Conservation (phyloP, 805 yeast species). For the Brettanomyces naardenensis region DNA sequence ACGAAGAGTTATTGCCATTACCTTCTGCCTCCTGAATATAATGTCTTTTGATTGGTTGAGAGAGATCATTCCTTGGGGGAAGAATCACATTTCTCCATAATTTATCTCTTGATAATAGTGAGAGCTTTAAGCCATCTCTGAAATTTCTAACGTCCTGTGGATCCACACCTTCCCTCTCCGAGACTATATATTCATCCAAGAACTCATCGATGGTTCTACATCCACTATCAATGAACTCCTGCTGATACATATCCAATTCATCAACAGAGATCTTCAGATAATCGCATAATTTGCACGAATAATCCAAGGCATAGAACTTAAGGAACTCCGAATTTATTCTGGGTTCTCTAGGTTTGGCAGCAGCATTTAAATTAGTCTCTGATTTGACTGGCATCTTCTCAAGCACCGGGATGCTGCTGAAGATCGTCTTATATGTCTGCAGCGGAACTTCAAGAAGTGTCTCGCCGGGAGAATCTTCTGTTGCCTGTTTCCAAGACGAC, state of each 20-base stretch:
- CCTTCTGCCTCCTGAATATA: conserved; percentile 5
- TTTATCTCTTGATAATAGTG: conserved; percentile 37
- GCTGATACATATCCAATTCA: conserved; percentile 26
- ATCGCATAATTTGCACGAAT: conserved; percentile 30
- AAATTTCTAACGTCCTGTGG: conserved; percentile 6
- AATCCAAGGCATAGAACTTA: conserved; percentile 42
- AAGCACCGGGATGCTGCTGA: conserved; percentile 1
- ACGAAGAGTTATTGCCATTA: conserved; percentile 6
- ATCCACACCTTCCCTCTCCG: not conserved
- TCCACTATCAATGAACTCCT: conserved; percentile 20
- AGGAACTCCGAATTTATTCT: conserved; percentile 44
- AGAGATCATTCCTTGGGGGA: conserved; percentile 39
- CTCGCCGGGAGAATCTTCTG: too few species aligned
- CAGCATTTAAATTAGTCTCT: not conserved
- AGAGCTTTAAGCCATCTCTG: conserved; percentile 25
- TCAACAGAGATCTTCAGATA: conserved; percentile 25
- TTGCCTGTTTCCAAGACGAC: too few species aligned
- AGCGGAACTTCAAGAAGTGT: conserved; percentile 1
- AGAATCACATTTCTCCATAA: conserved; percentile 47
- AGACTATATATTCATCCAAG: conserved; percentile 17
- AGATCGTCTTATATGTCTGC: conserved; percentile 4
- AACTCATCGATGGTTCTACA: conserved; percentile 15
- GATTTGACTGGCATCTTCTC: not conserved
- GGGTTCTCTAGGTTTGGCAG: conserved; percentile 31
- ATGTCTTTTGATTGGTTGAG: conserved; percentile 4